Base-by-base conservation (phyloP, 805 yeast genomes). In the Kluyveromyces wickerhamii region DNA sequence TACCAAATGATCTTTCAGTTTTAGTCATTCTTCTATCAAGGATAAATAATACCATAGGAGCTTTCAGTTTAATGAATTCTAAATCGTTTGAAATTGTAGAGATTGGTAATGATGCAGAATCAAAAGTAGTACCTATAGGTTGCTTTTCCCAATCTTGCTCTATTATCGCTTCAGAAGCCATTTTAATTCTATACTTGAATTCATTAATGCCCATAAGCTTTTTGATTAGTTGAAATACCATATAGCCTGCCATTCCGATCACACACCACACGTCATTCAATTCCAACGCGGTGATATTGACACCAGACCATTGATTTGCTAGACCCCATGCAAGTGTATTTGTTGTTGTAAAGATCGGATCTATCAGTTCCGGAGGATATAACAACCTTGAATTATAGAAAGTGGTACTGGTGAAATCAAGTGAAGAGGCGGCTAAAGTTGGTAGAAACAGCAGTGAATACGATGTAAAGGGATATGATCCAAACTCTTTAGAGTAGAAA, bases 1-100 rank as follows among this genome's bases (percentile, higher is more conserved):
- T 65, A 2, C 98, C 98, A 56, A 92, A 82, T 0, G 95, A 82
- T 42, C 88, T 79, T 53, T 94, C 97, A 1, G 96, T 86, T 52
- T 92, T 92, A 1, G 95, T 88, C 95, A 92, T 86, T 42, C 98
- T 68, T 30, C 84, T 72, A 52, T 92, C 96, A 19, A 92, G 63
- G 25, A 89, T 87, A 48, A 74, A 81, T 30, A 92, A 54, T 1
- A 92, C 88, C 34, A 88, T 63, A 0, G 97, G 96, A 0, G 96
- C 79, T 50, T 92, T 92, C 31, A 89, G 60, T 28, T 69, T 69
- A 14, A 89, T 59, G 48, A 89, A 89, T 0, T 66, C 68, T 5
- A 89, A 57, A 46, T 84, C 94, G 6, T 42, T 42, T 12, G 49
- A 41, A 2, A 50, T 40, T 4, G 42, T 30, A 1, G 59, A 51